Evolutionary conservation across 805 yeast species (phyloP).

Genomic region (Ogataea thermomethanolica): DNA sequence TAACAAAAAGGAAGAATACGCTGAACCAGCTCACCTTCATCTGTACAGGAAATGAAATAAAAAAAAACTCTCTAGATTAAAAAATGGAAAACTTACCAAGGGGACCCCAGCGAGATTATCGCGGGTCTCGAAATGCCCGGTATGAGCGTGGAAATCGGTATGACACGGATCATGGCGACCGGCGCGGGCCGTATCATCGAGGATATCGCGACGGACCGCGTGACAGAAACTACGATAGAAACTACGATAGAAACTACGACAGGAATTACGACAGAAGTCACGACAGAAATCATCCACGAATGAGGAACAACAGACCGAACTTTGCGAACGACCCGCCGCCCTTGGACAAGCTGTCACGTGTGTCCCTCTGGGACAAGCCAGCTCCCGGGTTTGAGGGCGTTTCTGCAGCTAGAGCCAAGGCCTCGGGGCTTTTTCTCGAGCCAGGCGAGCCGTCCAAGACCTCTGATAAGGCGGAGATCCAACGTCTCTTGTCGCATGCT

Average conservation of each 20-base stretch:
- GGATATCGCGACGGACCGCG: constrained; percentile 5
- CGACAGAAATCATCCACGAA: background rate
- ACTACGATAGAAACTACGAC: constrained; percentile 1
- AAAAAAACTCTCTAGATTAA: background rate
- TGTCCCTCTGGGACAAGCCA: constrained; percentile 64
- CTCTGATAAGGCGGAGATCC: constrained; percentile 36
- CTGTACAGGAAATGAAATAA: background rate
- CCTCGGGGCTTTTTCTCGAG: constrained; percentile 72
- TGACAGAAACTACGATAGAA: background rate
- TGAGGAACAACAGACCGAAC: constrained; percentile 9
- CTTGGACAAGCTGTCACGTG: constrained; percentile 48
- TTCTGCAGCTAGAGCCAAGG: constrained; percentile 71
- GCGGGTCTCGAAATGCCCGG: constrained; percentile 6
- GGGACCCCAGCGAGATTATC: constrained; percentile 7
- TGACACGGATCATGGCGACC: constrained; percentile 1
- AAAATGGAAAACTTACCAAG: constrained; percentile 9
- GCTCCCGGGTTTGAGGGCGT: constrained; percentile 71
- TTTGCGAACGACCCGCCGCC: constrained; percentile 36
- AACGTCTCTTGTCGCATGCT: constrained; percentile 17
- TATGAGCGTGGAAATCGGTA: constrained; percentile 16
- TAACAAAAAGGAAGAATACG: constrained; percentile 3
- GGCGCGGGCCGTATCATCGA: too few species aligned
- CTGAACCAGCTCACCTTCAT: constrained; percentile 4
- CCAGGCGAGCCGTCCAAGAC: constrained; percentile 53
- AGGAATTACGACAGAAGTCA: constrained; percentile 4